Evolutionary conservation across 176 grass and related monocot species (phyloP).

Genomic region (barley (Hordeum vulgare)): DNA sequence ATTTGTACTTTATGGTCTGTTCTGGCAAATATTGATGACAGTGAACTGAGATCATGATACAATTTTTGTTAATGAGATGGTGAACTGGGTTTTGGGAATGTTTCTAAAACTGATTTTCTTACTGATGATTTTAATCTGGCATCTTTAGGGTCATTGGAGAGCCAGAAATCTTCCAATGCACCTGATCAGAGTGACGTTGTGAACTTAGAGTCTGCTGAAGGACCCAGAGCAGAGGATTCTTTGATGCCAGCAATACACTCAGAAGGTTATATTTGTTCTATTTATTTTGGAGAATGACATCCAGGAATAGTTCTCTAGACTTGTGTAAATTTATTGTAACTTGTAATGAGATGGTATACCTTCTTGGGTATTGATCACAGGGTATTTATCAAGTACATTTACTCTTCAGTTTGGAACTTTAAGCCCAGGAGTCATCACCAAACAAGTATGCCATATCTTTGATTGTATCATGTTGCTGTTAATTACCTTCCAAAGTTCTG

Average conservation of each 20-base stretch:
- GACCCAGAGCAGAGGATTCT: slow-evolving; percentile 1
- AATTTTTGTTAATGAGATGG: not conserved
- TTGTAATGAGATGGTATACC: not conserved
- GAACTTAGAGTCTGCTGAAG: slow-evolving; percentile 8
- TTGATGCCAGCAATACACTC: not conserved
- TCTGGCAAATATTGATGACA: not conserved
- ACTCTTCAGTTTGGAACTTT: slow-evolving; percentile 44
- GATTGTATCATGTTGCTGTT: not conserved
- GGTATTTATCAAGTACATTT: slow-evolving; percentile 9
- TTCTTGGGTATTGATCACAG: slow-evolving; percentile 19
- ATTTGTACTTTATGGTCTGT: not conserved
- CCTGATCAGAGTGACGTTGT: not conserved
- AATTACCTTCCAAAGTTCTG: not conserved
- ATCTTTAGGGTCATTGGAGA: slow-evolving; percentile 13
- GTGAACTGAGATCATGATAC: not conserved
- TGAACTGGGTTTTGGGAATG: not conserved
- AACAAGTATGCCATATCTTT: slow-evolving; percentile 18
- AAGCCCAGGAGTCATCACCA: slow-evolving; percentile 21
- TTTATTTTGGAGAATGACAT: not conserved
- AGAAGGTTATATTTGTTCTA: slow-evolving; percentile 19
- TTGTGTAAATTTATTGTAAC: not conserved
- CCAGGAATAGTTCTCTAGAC: not conserved
- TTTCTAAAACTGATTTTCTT: not conserved
- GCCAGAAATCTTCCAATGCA: slow-evolving; percentile 10
- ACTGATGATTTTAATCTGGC: not conserved